phyloP scores from a whole-genome alignment of 2,329 filamentous ascomycete species.

The Paecilomyces niveus region DNA sequence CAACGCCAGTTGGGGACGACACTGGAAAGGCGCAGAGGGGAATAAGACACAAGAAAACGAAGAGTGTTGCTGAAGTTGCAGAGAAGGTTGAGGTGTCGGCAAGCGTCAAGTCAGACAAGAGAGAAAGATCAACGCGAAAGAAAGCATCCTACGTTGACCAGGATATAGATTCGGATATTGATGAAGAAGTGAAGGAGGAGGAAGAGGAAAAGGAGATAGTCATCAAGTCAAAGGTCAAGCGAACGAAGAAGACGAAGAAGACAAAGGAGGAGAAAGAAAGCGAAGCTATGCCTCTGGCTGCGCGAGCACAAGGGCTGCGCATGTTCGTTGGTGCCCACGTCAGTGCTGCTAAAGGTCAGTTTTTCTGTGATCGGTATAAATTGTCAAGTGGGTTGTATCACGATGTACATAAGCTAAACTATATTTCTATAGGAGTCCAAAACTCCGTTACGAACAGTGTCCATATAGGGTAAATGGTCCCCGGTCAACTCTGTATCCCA shows the following conservation, averaged over 20 bases:
- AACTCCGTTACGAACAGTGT: constrained; percentile 74
- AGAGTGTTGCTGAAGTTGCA: constrained; percentile 3
- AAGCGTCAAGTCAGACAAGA: constrained; percentile 1
- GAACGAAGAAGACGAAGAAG: constrained; percentile 50
- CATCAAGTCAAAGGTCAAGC: constrained; percentile 10
- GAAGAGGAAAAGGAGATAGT: constrained; percentile 13
- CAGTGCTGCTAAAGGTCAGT: constrained; percentile 72
- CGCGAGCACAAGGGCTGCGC: constrained; percentile 62
- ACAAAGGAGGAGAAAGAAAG: constrained; percentile 50
- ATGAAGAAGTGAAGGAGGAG: constrained; percentile 11
- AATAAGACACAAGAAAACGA: background rate
- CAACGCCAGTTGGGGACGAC: constrained; percentile 22
- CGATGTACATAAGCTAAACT: constrained; percentile 8
- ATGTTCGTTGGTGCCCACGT: constrained; percentile 93
- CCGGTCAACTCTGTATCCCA: background rate
- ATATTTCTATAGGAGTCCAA: constrained; percentile 61
- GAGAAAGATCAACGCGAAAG: background rate
- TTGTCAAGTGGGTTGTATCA: background rate
- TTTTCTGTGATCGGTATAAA: background rate
- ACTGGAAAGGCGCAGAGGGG: constrained; percentile 16
- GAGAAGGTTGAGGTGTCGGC: constrained; percentile 11
- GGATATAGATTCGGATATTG: background rate
- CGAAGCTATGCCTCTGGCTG: constrained; percentile 55
- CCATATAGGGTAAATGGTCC: constrained; percentile 55
- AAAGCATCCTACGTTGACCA: background rate